A percentile compares a stretch with the other conserved stretches of the same genome.
Evolutionary conservation across 2,329 filamentous ascomycete species (phyloP).

Genomic region (Claviceps digitariae): DNA sequence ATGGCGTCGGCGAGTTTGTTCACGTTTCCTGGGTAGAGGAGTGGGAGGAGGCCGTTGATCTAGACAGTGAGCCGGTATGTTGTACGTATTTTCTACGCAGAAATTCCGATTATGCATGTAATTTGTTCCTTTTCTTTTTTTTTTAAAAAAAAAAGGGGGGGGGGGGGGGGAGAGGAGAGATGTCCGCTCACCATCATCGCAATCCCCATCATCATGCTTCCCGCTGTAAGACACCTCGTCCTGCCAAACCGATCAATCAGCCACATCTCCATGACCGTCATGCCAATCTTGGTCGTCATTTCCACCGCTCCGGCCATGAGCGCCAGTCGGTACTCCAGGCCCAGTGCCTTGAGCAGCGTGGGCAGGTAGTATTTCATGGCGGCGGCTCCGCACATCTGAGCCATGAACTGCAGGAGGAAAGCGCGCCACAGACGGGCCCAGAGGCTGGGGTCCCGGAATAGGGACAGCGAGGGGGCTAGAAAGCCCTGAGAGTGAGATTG

Average conservation of each 20-base stretch:
- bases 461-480: conserved; percentile 17
- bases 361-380: conserved; percentile 49
- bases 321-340: conserved; percentile 31
- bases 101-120: too few species aligned
- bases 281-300: conserved; percentile 42
- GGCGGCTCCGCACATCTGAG: conserved; percentile 44
- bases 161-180: too few species aligned
- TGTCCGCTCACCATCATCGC: conserved; percentile 39
- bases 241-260: conserved; percentile 41
- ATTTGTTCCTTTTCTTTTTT: too few species aligned
- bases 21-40: conserved; percentile 34
- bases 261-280: conserved; percentile 42
- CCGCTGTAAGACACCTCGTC: conserved; percentile 32
- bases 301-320: conserved; percentile 42
- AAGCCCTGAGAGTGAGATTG: conserved; percentile 10
- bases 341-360: conserved; percentile 35
- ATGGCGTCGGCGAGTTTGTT: conserved; percentile 33
- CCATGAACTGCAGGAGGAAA: conserved; percentile 44
- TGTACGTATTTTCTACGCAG: too few species aligned
- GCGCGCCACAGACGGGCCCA: conserved; percentile 43
- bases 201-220: conserved; percentile 37
- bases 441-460: conserved; percentile 34
- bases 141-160: too few species aligned
- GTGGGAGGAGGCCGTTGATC: conserved; percentile 40
- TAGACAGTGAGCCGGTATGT: conserved; percentile 12